Base-by-base conservation (phyloP, 768 basidiomycete species). In the Leccinum rimulosum region DNA sequence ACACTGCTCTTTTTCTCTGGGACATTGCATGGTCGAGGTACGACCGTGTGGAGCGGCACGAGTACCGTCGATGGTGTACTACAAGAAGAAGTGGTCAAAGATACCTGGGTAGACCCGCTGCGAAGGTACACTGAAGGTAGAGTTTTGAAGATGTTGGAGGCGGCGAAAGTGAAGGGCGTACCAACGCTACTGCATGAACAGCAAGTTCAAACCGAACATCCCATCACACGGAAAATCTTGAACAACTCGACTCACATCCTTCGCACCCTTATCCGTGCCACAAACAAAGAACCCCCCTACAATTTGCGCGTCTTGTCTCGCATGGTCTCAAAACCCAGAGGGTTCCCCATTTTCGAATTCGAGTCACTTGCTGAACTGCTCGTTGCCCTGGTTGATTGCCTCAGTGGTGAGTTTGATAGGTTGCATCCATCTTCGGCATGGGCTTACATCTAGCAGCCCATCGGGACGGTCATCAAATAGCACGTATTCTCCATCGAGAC, bases 171-270 rank as follows among this genome's bases (percentile, higher is more conserved):
- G 9, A 30, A 52, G 11, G 50, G 50, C 3, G 55, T 62, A 1
- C 54, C 55, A 4, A 48, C 1, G 19, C 12, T 62, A 1, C 12
- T 62, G 2, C 52, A 56, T 7, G 30, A 62, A 11, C 31, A 60
- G 4, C 54, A 58, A 25, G 61, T 61, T 22, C 38, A 50, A 22
- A 38, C 25, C 4, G 4, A 4, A 12, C 54, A 58, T 7, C 61
- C 57, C 31, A 6, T 30, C 36, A 60, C 22, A 1, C 22, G 15
- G 12, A 8, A 45, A 11, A 4, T 57, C 8, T 1, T 58, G 0
- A 63, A 45, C 12, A 4, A 51, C 17, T 63, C 50, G 6, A 63
- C 50, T 0, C 56, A 63, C 22, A 50, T 40, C 14, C 27, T 62
- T 14, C 7, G 11, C 30, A 30, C 30, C 30, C 30, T 30, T 30